Base-by-base conservation (phyloP, 2,329 filamentous ascomycete species). In the Sclerotinia borealis region DNA sequence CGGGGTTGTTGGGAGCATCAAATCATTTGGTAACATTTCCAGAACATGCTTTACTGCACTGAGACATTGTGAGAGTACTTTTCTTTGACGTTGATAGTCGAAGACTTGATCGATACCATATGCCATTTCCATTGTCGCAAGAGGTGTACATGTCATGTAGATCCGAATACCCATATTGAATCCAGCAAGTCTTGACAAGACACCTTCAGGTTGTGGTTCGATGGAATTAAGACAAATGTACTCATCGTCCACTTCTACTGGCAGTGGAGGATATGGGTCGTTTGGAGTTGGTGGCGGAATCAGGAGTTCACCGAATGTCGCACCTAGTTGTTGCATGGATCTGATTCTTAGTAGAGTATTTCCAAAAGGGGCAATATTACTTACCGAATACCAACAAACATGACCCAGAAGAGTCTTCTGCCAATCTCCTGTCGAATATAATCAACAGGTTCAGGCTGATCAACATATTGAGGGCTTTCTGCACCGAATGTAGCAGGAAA, bases 351-450 rank as follows among this genome's bases (percentile, higher is more conserved):
- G 54, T 15, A 17, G 9, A 8, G 4, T 3, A 27, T 13, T 45
- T 45, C 4, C 19, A 13, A 25, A 2, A 4, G 25, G 8, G 41
- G 17, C 13, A 50, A n/a, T 10, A 45, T 61, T 27, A 71, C 79
- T 67, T 77, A 87, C 83, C 87, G 83, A 65, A 91, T 84, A 39
- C 88, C 88, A 6, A 92, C 84, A 66, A 95, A 86, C 68, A 92
- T 82, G 27, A 90, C 88, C 87, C 92, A 96, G 74, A 96, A 96
- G 47, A 96, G 87, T 66, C 89, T 84, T 73, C 90, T 89, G 52
- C 88, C 85, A 52, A 90, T 83, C 75, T 92, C 88, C 70, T 88
- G 85, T 71, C 87, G 86, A 59, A 92, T 83, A 55, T 88, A 87
- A 69, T 91, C 87, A 65, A 89, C 61, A 41, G 63, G 59, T 34